Percentiles rank a stretch among this genome's conserved stretches.
These are phyloP conservation scores for Oldenlandia corymbosa DNA, from an alignment of 257 asterid genomes.

Conservation along the genomic window DNA sequence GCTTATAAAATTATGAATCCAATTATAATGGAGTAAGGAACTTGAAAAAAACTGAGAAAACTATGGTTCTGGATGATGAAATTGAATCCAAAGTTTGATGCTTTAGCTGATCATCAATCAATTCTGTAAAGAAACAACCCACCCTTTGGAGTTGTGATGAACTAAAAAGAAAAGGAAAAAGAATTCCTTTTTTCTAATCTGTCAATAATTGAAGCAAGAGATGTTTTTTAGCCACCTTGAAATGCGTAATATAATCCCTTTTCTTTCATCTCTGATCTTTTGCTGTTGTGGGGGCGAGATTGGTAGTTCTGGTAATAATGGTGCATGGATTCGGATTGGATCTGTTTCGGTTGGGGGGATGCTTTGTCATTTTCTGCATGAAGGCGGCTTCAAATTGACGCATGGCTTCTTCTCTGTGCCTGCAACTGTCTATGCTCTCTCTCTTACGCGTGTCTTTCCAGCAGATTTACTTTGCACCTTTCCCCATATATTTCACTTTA, in stretches of 20 bases:
- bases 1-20: no score
- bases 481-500: neutral
- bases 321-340: neutral
- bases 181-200: no score
- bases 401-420: constrained; percentile 5
- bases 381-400: constrained; percentile 8
- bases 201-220: no score
- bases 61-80: no score
- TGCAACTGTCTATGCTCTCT: constrained; percentile 10
- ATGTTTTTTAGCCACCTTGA: constrained; percentile 1
- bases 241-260: neutral
- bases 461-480: neutral
- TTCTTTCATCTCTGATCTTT: neutral
- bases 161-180: no score
- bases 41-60: no score
- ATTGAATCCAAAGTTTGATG: no score
- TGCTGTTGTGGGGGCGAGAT: neutral
- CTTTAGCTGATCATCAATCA: no score
- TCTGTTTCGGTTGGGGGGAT: constrained; percentile 6
- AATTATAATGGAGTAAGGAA: no score
- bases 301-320: neutral
- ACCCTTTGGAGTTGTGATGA: no score
- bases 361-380: neutral
- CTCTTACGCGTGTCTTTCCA: constrained; percentile 22
- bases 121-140: no score